Base-by-base conservation (phyloP, 495 filamentous ascomycete species). In the Aspergillus funiculosus region DNA sequence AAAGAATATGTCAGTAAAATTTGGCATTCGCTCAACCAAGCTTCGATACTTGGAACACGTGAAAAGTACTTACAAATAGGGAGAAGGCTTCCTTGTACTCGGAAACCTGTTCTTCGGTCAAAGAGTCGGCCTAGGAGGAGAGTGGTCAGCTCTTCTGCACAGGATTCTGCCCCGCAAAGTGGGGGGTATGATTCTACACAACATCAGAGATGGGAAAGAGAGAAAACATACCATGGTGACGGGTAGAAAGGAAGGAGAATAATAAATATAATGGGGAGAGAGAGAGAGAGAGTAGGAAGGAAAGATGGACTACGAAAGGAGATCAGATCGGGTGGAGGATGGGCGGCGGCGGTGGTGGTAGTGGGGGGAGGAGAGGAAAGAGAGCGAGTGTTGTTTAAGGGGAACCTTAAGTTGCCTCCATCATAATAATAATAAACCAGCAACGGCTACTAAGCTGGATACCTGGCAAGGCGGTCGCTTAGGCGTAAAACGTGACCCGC, bases 31-130 rank as follows among this genome's bases (percentile, higher is more conserved):
- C n/a, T 28, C 17, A 10, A 22, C n/a, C 8, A 20, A 24, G 6
- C 5, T 27, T 32, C 19, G 27, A 18, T 8, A 5, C 14, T 6
- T 5, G 18, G 8, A 14, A n/a, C 15, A 45, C 15, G 9, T 35
- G n/a, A 8, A 13, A 29, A 27, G 19, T 14, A 89, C 92, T 86
- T 79, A 98, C 92, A 70, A 98, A 98, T 27, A 98, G 85, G 66
- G 92, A 98, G 77, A 98, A 98, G 35, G 92, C 92, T 76, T 98
- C 94, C 84, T 97, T 98, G 74, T 97, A 98, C 76, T 98, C 92
- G 65, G 91, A 95, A 59, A 98, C 91, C 79, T 98, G 92, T 72
- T 98, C 92, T 77, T 97, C 92, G 58, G 92, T 96, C 54, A 98
- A 81, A 63, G 87, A 85, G 65, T 94, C 87, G 65, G 87, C 87